A percentile compares a stretch with the other conserved stretches of the same genome.
Evolutionary conservation across 139 green algal genomes (phyloP).

Genomic region (Nannochloris sp.): DNA sequence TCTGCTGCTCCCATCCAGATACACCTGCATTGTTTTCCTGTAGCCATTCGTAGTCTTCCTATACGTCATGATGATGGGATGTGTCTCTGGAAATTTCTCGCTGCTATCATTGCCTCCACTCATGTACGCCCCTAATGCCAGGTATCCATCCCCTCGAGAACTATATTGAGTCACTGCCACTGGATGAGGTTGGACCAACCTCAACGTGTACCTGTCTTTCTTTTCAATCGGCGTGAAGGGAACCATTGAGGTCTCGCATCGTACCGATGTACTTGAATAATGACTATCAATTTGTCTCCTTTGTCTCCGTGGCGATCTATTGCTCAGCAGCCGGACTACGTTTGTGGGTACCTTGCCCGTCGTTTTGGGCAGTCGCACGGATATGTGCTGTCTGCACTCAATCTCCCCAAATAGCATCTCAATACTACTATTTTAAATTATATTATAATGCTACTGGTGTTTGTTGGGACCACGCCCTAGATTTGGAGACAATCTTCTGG

Average conservation of each 20-base stretch:
- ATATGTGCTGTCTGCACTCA: no score
- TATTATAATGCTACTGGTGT: no score
- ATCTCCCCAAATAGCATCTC: no score
- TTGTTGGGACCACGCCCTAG: no score
- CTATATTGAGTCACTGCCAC: slow-evolving; percentile 45
- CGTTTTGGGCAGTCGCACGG: no score
- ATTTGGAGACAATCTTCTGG: no score
- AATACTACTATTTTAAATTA: no score
- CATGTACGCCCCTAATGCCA: slow-evolving; percentile 45
- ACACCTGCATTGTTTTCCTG: slow-evolving; percentile 23
- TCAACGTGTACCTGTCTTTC: slow-evolving; percentile 4
- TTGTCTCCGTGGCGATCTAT: no score
- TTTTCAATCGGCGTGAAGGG: slow-evolving; percentile 19
- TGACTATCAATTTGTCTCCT: no score
- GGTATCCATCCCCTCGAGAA: slow-evolving; percentile 46
- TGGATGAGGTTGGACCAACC: slow-evolving; percentile 24
- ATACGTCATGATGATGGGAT: slow-evolving; percentile 60
- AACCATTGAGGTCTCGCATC: slow-evolving; percentile 6
- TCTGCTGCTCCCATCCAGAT: neutral
- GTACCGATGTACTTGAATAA: no score
- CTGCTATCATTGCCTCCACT: slow-evolving; percentile 39
- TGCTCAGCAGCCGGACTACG: no score
- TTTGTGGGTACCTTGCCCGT: no score
- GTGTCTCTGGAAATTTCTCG: slow-evolving; percentile 35
- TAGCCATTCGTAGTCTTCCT: neutral